Percentiles rank a stretch among this genome's conserved stretches.
Conservation (phyloP, 345 rosid species). For the Boechera divaricarpa region DNA sequence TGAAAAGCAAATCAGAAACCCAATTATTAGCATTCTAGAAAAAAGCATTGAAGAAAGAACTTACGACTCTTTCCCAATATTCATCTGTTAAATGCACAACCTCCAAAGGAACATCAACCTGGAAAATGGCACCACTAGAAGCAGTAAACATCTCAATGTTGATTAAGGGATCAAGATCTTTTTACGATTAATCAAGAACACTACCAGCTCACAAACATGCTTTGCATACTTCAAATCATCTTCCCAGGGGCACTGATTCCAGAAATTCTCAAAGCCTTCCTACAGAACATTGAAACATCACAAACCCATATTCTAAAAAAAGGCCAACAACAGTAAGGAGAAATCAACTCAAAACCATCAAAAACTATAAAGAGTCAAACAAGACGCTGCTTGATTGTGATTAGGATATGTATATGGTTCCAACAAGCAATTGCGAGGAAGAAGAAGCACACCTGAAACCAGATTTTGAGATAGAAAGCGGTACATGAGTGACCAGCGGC, state of each 20-base stretch:
- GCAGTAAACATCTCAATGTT: slow-evolving; percentile 27
- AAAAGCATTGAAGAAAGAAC: slow-evolving; percentile 20
- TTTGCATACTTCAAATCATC: slow-evolving; percentile 86
- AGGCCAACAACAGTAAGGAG: neutral
- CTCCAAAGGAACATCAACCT: slow-evolving; percentile 87
- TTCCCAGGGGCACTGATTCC: slow-evolving; percentile 96
- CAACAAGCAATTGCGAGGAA: neutral
- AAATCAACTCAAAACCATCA: too few species aligned
- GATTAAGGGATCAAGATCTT: neutral
- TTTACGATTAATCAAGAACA: neutral
- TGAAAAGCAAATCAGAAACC: slow-evolving; percentile 17
- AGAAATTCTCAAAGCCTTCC: slow-evolving; percentile 95
- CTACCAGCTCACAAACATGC: slow-evolving; percentile 85
- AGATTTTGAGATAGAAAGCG: slow-evolving; percentile 93
- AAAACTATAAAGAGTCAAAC: too few species aligned
- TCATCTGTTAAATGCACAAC: slow-evolving; percentile 93
- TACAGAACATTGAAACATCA: slow-evolving; percentile 52
- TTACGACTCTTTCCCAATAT: slow-evolving; percentile 93
- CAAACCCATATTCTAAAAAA: slow-evolving; percentile 3
- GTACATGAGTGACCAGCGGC: slow-evolving; percentile 95
- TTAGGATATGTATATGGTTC: neutral
- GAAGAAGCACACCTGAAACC: slow-evolving; percentile 74
- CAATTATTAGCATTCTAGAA: neutral
- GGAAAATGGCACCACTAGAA: slow-evolving; percentile 32
- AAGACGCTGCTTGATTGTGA: too few species aligned